These are phyloP conservation scores for Paraphaeosphaeria sporulosa DNA, from an alignment of 2,329 filamentous ascomycete genomes.

Conservation along the genomic window DNA sequence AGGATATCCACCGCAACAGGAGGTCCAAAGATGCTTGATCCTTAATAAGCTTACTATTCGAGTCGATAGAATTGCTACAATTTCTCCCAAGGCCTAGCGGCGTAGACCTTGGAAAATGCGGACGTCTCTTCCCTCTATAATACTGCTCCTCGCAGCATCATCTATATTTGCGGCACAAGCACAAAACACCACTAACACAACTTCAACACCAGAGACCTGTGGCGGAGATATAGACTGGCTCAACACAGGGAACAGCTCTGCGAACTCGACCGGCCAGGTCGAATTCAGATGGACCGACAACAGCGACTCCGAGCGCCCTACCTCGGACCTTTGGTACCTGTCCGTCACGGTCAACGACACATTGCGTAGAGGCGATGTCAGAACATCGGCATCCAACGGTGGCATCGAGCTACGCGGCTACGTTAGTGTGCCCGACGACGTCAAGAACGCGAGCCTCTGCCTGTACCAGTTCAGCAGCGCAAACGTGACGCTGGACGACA, in stretches of 20 bases:
- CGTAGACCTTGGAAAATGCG: background rate
- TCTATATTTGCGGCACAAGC: background rate
- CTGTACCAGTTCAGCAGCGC: background rate
- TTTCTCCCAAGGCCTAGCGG: background rate
- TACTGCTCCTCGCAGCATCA: background rate
- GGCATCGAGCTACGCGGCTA: background rate
- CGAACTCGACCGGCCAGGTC: background rate
- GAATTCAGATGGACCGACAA: background rate
- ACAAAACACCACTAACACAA: constrained; percentile 1
- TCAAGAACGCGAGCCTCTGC: background rate
- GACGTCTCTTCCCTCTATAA: background rate
- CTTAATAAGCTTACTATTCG: background rate
- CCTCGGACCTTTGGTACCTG: background rate
- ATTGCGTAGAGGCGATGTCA: background rate
- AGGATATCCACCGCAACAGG: background rate
- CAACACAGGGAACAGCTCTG: background rate
- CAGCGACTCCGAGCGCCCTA: background rate
- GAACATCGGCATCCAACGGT: background rate
- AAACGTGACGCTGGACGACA: background rate
- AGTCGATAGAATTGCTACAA: background rate
- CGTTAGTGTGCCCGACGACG: background rate
- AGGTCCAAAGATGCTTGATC: background rate
- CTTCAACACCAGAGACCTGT: background rate
- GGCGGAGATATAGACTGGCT: background rate
- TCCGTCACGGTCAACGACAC: constrained; percentile 2